Percentiles rank a stretch among this genome's conserved stretches.
These are phyloP conservation scores for Fusarium sp. DNA, from an alignment of 2,329 filamentous ascomycete genomes.

Conservation along the genomic window DNA sequence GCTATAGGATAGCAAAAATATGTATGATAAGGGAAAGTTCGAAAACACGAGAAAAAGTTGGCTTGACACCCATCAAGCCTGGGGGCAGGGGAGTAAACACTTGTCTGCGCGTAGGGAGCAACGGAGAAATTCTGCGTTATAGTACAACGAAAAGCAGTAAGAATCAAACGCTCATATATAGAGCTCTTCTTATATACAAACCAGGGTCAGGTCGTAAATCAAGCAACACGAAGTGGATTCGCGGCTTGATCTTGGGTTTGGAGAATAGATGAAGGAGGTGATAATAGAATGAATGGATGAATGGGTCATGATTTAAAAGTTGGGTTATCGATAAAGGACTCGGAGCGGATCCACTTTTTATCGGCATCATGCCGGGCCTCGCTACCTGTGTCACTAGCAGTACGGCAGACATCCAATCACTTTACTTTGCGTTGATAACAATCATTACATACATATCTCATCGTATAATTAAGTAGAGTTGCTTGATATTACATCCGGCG, in stretches of 20 bases:
- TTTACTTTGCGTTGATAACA: not conserved
- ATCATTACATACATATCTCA: not conserved
- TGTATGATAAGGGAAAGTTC: not conserved
- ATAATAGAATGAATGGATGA: not conserved
- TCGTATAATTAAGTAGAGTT: conserved; percentile 14
- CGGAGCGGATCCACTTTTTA: conserved; percentile 3
- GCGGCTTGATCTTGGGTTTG: not conserved
- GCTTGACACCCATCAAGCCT: conserved; percentile 29
- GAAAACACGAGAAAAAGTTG: conserved; percentile 12
- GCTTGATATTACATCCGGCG: conserved; percentile 30
- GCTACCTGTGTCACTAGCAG: not conserved
- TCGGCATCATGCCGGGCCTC: not conserved
- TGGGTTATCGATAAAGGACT: conserved; percentile 24
- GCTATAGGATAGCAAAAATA: conserved; percentile 2
- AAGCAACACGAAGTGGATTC: conserved; percentile 1
- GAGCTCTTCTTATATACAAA: conserved; percentile 6
- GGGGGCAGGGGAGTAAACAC: conserved; percentile 36
- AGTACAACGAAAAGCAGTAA: conserved; percentile 5
- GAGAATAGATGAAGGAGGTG: conserved; percentile 7
- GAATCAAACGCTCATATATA: not conserved
- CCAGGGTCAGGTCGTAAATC: not conserved
- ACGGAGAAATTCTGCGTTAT: conserved; percentile 13
- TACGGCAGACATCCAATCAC: not conserved
- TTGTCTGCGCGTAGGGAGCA: conserved; percentile 41
- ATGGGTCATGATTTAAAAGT: conserved; percentile 12